Conservation (phyloP, 805 yeast species). For the Tetrapisispora fleetii region DNA sequence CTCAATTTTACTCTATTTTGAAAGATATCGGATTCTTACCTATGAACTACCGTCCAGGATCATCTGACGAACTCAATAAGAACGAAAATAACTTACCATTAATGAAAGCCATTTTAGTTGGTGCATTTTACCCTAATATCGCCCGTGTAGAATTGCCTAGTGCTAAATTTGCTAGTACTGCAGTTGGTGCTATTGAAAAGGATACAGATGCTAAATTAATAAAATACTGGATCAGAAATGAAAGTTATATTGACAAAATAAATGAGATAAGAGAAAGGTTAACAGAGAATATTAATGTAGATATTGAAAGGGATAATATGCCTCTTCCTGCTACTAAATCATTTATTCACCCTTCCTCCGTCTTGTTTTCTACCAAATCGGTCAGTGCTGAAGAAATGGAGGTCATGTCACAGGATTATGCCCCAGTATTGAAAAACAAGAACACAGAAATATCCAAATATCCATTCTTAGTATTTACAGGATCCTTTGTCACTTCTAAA, state of each 20-base stretch:
- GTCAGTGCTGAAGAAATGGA: constrained; percentile 20
- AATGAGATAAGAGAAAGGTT: constrained; percentile 4
- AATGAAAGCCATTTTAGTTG: constrained; percentile 60
- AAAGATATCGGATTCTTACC: constrained; percentile 74
- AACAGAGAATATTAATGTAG: constrained; percentile 6
- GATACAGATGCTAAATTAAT: constrained; percentile 73
- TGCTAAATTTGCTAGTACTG: constrained; percentile 56
- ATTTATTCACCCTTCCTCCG: constrained; percentile 80
- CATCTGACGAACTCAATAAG: constrained; percentile 35
- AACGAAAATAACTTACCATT: constrained; percentile 43
- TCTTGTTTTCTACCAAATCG: constrained; percentile 44
- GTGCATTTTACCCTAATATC: constrained; percentile 74
- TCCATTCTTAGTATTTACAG: constrained; percentile 53
- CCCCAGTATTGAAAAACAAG: constrained; percentile 14
- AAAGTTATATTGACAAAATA: constrained; percentile 35
- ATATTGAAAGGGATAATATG: constrained; percentile 7
- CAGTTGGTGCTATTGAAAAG: constrained; percentile 73
- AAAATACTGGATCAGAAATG: constrained; percentile 65
- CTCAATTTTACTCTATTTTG: constrained; percentile 60
- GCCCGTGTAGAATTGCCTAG: constrained; percentile 79
- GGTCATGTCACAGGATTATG: constrained; percentile 11
- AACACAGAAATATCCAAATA: constrained; percentile 33
- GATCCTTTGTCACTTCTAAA: constrained; percentile 55
- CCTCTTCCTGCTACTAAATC: constrained; percentile 56
- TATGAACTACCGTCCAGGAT: constrained; percentile 33